Base-by-base conservation (phyloP, 352 stramenopile genomes). In the Pythium dissotocum region DNA sequence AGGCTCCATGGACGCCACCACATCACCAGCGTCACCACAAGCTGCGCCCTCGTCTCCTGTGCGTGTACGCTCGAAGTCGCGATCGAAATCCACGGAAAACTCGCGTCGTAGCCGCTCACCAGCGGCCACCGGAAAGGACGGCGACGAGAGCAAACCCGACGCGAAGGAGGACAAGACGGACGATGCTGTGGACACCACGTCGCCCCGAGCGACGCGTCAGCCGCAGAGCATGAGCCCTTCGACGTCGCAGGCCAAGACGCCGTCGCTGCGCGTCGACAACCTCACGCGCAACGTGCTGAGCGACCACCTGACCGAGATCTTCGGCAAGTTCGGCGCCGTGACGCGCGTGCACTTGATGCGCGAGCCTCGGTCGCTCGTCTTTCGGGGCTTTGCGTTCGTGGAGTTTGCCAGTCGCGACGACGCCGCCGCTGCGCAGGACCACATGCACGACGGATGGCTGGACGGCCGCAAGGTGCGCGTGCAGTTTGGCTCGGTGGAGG, bases 371-470 rank as follows among this genome's bases (percentile, higher is more conserved):
- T 75, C 78, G n/a, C 63, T 64, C 24, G 61, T 82, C 14, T 71
- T 80, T 0, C 62, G 70, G 42, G 78, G 72, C 14, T 63, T 75
- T 24, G 85, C 85, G 33, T 66, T 91, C 26, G 79, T 96, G 35
- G 76, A 75, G 4, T 91, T 96, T 42, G 65, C 74, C 4, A 79
- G 71, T 1, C 66, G 73, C 16, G 61, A 72, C 0, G 83, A 96
- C 32, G 87, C 86, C 0, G 72, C 84, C 16, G 83, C 51, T 1
- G 88, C 88, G 12, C 79, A 83, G 55, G 63, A 82, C 30, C 85
- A 94, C 76, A 90, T 96, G 83, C 75, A 96, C 67, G 83, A 96
- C 60, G 88, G 88, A 18, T 93, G 87, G 85, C 72, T 96, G 53
- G 88, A 96, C 64, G 88, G 87, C 30, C 88, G 80, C 63, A 90